Percentiles rank a stretch among this genome's conserved stretches.
Evolutionary conservation across 768 basidiomycete genomes (phyloP).

Genomic region (Amanita rimosa): DNA sequence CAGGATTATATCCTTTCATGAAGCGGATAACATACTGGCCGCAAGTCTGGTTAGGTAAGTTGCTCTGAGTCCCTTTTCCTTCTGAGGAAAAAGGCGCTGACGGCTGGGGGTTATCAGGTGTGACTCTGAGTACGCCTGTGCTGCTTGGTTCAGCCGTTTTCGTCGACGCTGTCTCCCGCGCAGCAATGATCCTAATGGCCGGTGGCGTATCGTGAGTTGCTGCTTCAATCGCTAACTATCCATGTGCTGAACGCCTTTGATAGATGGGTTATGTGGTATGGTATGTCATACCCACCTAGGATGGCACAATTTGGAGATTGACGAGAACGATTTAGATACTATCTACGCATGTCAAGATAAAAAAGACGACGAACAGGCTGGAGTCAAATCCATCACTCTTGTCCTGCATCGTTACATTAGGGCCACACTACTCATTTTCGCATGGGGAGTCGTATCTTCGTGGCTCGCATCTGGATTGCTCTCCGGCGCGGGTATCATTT

Average conservation of each 20-base stretch:
- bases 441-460: constrained; percentile 25
- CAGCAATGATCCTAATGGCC: neutral
- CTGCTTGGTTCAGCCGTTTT: constrained; percentile 11
- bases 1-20: constrained; percentile 27
- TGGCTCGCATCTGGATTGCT: constrained; percentile 24
- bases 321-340: constrained; percentile 20
- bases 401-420: constrained; percentile 34
- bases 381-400: constrained; percentile 46
- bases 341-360: constrained; percentile 50
- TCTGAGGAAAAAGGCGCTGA: neutral
- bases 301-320: neutral
- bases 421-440: constrained; percentile 30
- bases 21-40: constrained; percentile 31
- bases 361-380: constrained; percentile 39
- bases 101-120: neutral
- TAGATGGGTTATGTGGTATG: neutral
- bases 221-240: neutral
- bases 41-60: constrained; percentile 25
- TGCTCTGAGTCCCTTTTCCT: neutral
- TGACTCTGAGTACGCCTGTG: neutral
- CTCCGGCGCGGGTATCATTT: constrained; percentile 25
- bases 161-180: neutral
- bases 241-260: neutral
- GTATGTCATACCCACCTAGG: neutral
- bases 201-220: constrained; percentile 1